Percentiles rank a stretch among this genome's conserved stretches.
Conservation (phyloP, 306 rosid genomes). For the Betula pendula region DNA sequence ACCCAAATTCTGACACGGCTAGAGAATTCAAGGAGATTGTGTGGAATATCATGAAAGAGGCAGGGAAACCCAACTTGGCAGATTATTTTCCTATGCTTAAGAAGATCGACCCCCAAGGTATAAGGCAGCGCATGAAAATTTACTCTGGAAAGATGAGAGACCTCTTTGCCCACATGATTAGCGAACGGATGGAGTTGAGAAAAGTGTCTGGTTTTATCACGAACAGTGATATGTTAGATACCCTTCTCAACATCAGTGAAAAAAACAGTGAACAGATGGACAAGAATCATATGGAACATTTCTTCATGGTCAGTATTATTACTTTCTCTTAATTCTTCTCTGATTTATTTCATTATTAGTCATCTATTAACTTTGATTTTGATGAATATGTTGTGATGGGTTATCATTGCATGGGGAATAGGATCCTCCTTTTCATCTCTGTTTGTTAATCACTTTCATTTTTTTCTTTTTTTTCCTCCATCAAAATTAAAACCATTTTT, state of each 20-base stretch:
- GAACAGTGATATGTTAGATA: slow-evolving; percentile 38
- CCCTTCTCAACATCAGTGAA: slow-evolving; percentile 37
- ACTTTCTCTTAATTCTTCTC: neutral
- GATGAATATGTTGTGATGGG: too few relatives aligned
- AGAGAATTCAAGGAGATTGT: slow-evolving; percentile 35
- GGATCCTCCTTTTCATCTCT: too few relatives aligned
- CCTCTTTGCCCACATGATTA: slow-evolving; percentile 16
- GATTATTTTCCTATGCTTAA: slow-evolving; percentile 45
- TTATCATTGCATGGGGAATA: too few relatives aligned
- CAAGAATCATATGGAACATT: slow-evolving; percentile 19
- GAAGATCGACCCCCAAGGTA: slow-evolving; percentile 45
- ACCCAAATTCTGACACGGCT: slow-evolving; percentile 3
- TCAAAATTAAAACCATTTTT: too few relatives aligned
- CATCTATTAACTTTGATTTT: neutral
- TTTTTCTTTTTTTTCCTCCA: too few relatives aligned
- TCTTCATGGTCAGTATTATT: slow-evolving; percentile 27
- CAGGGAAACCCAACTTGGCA: slow-evolving; percentile 39
- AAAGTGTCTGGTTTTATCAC: neutral
- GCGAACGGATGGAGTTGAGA: slow-evolving; percentile 33
- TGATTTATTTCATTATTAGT: too few relatives aligned
- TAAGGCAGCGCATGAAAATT: neutral
- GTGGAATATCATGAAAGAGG: slow-evolving; percentile 29
- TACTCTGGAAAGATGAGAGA: slow-evolving; percentile 19
- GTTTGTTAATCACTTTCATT: too few relatives aligned
- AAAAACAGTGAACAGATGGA: slow-evolving; percentile 34